Evolutionary conservation across 2,329 filamentous ascomycete genomes (phyloP).

Genomic region (Thielaviopsis populi): DNA sequence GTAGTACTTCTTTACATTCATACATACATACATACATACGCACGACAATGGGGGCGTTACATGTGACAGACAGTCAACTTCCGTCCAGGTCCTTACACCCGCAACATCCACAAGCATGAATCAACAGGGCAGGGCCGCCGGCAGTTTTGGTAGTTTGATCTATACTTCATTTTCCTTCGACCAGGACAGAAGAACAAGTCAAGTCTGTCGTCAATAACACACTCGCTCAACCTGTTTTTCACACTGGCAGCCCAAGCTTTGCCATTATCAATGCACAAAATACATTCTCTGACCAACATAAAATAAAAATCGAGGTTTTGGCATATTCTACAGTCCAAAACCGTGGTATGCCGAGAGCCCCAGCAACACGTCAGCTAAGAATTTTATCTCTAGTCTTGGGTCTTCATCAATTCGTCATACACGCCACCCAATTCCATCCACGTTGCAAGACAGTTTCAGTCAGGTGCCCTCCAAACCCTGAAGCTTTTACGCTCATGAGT

Average conservation of each 20-base stretch:
- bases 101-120: too few relatives aligned
- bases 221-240: too few relatives aligned
- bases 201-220: too few relatives aligned
- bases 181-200: too few relatives aligned
- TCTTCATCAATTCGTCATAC: conserved; percentile 3
- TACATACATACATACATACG: background rate
- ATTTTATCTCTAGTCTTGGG: background rate
- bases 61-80: background rate
- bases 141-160: background rate
- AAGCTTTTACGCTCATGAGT: conserved; percentile 26
- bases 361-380: background rate
- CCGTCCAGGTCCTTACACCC: background rate
- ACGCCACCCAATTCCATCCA: background rate
- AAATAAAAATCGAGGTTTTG: background rate
- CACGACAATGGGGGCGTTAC: background rate
- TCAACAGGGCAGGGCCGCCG: background rate
- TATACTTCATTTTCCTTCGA: too few relatives aligned
- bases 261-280: too few relatives aligned
- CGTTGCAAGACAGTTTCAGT: background rate
- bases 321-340: background rate
- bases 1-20: background rate
- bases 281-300: background rate
- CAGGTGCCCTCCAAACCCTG: background rate
- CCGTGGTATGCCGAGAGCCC: background rate
- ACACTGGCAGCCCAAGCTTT: too few relatives aligned